Conservation (phyloP, 2,329 filamentous ascomycete genomes). For the Gnomoniopsis sp. region DNA sequence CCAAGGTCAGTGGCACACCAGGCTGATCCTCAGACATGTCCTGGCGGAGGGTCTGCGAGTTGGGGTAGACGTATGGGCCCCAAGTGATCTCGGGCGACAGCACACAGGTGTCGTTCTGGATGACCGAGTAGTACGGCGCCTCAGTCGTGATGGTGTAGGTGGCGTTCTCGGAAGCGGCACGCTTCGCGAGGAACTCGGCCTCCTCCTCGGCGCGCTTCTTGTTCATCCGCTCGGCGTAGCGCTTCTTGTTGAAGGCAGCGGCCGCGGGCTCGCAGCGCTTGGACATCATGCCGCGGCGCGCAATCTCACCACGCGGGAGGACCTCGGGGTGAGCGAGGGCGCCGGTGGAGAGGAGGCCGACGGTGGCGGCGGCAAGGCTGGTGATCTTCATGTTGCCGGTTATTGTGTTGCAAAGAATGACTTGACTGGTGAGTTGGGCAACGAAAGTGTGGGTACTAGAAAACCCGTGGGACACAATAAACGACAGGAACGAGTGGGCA, state of each 20-base stretch:
- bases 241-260: constrained; percentile 22
- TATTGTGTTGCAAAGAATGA: neutral
- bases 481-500: neutral
- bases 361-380: neutral
- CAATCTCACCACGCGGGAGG: constrained; percentile 18
- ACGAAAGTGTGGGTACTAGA: neutral
- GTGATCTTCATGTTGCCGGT: neutral
- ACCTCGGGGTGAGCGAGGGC: constrained; percentile 18
- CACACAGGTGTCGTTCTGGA: constrained; percentile 22
- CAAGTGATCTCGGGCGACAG: constrained; percentile 17
- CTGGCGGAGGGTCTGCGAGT: constrained; percentile 28
- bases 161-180: constrained; percentile 14
- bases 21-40: constrained; percentile 30
- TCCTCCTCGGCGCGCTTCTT: constrained; percentile 9
- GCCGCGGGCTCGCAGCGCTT: constrained; percentile 23
- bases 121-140: constrained; percentile 19
- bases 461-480: neutral
- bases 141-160: constrained; percentile 22
- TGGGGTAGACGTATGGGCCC: constrained; percentile 22
- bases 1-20: constrained; percentile 30
- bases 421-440: neutral
- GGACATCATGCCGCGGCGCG: constrained; percentile 20
- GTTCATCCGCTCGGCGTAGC: constrained; percentile 19
- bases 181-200: neutral
- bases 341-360: constrained; percentile 11